Percentiles rank a stretch among this genome's conserved stretches.
phyloP scores from a whole-genome alignment of 306 rosid species.

The Rosa rugosa region DNA sequence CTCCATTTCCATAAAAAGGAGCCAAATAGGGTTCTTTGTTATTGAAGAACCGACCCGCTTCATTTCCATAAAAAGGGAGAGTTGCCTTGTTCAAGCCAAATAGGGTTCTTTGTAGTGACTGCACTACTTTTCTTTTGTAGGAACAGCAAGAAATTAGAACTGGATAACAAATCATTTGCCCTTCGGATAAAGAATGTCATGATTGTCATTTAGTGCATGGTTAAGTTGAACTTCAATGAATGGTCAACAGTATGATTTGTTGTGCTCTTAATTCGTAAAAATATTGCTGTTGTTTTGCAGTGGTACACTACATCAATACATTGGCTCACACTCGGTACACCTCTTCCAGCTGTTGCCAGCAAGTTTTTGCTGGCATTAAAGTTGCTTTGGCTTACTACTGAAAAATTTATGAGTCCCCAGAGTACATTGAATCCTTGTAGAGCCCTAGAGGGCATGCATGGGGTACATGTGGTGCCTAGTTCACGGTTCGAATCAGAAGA shows the following conservation, averaged over 20 bases:
- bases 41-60: background rate
- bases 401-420: conserved; percentile 48
- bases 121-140: background rate
- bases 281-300: conserved; percentile 20
- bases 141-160: background rate
- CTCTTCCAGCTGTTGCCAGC: conserved; percentile 60
- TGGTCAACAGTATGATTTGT: conserved; percentile 11
- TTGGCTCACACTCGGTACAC: conserved; percentile 30
- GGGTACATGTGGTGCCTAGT: conserved; percentile 61
- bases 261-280: conserved; percentile 3
- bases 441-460: conserved; percentile 78
- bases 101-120: background rate
- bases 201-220: background rate
- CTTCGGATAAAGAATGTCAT: background rate
- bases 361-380: conserved; percentile 62
- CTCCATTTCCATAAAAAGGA: background rate
- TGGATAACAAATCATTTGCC: background rate
- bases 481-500: conserved; percentile 57
- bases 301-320: conserved; percentile 23
- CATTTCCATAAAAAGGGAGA: background rate
- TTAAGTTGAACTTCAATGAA: conserved; percentile 1
- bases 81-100: background rate
- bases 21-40: background rate
- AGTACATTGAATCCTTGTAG: conserved; percentile 35
- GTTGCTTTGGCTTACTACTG: conserved; percentile 27